A percentile compares a stretch with the other conserved stretches of the same genome.
Conservation (phyloP, 1,284 basidiomycete species). For the Blastosporella zonata region DNA sequence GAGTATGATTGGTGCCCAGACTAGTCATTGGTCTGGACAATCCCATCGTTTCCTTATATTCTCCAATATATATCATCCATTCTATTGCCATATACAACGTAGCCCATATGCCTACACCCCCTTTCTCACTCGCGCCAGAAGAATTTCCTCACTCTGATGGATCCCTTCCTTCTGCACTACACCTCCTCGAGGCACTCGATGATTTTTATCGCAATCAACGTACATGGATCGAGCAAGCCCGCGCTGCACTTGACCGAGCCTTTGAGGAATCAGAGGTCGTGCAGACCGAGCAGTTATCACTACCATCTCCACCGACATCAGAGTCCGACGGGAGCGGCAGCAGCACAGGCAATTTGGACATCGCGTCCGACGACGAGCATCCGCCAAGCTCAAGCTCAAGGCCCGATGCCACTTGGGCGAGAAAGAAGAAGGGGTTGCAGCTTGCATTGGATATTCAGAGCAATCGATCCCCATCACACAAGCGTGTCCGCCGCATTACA, state of each 20-base stretch:
- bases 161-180: conserved; percentile 40
- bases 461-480: background rate
- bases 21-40: conserved; percentile 16
- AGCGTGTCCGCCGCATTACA: conserved; percentile 9
- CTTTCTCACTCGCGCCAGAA: conserved; percentile 27
- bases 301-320: conserved; percentile 13
- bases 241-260: conserved; percentile 41
- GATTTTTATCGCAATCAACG: conserved; percentile 66
- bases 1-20: conserved; percentile 8
- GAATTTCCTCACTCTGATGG: conserved; percentile 21
- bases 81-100: conserved; percentile 16
- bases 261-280: conserved; percentile 10
- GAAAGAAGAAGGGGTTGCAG: conserved; percentile 38
- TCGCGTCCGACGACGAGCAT: conserved; percentile 1
- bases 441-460: conserved; percentile 28
- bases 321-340: conserved; percentile 11
- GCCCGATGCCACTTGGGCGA: conserved; percentile 37
- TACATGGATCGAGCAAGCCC: conserved; percentile 61
- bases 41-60: conserved; percentile 6
- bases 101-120: conserved; percentile 27
- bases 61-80: background rate
- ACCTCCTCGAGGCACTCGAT: conserved; percentile 59
- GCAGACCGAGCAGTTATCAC: background rate
- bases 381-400: conserved; percentile 20
- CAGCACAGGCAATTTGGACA: conserved; percentile 2